Conservation (phyloP, 495 filamentous ascomycete species). For the Neurospora sp. region DNA sequence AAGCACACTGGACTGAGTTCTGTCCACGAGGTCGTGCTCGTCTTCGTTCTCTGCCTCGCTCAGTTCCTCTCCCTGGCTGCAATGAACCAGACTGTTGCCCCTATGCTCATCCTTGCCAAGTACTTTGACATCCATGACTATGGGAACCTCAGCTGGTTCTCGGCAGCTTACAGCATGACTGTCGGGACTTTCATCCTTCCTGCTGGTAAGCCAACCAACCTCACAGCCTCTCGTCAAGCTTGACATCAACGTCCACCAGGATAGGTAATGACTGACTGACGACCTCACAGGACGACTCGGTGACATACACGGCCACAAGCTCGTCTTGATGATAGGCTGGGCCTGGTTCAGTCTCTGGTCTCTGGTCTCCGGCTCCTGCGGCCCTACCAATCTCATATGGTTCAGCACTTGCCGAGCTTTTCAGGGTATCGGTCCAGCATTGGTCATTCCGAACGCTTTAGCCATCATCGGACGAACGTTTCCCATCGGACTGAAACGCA, state of each 20-base stretch:
- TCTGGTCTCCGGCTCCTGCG: constrained; percentile 42
- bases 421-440: constrained; percentile 53
- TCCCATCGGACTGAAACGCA: constrained; percentile 39
- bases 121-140: constrained; percentile 31
- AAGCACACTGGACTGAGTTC: background rate
- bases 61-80: constrained; percentile 13
- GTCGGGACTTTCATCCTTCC: constrained; percentile 57
- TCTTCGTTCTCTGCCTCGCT: constrained; percentile 13
- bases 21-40: constrained; percentile 2
- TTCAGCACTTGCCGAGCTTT: constrained; percentile 50
- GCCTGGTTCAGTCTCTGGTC: constrained; percentile 56
- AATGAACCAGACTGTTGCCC: constrained; percentile 15
- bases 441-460: constrained; percentile 51
- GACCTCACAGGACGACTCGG: constrained; percentile 43
- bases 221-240: background rate
- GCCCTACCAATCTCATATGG: constrained; percentile 26
- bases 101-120: constrained; percentile 27
- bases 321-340: constrained; percentile 50
- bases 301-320: constrained; percentile 54
- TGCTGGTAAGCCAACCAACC: constrained; percentile 15
- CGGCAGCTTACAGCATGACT: constrained; percentile 44
- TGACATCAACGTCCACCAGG: background rate
- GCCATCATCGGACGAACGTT: constrained; percentile 51
- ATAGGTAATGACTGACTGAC: background rate
- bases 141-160: constrained; percentile 37